Evolutionary conservation across 495 filamentous ascomycete genomes (phyloP).

Genomic region (Astrothelium macrocarpum): DNA sequence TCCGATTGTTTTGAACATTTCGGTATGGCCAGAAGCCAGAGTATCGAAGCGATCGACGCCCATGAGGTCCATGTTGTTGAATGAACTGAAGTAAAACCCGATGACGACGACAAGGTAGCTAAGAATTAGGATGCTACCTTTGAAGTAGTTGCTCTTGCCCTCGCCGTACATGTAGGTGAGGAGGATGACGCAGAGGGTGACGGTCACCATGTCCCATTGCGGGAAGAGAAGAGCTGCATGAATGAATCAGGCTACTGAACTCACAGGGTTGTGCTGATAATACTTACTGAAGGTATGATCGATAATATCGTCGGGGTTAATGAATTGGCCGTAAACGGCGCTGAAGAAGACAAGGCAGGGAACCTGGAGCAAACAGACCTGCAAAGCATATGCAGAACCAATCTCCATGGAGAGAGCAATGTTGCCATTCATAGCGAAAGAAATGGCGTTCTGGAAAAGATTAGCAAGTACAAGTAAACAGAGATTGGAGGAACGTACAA

Average conservation of each 20-base stretch:
- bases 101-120: conserved; percentile 88
- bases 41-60: conserved; percentile 55
- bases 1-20: conserved; percentile 47
- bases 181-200: conserved; percentile 94
- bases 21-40: conserved; percentile 40
- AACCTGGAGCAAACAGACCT: conserved; percentile 95
- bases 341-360: conserved; percentile 88
- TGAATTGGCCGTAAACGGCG: conserved; percentile 46
- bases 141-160: conserved; percentile 92
- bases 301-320: conserved; percentile 49
- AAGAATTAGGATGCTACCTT: conserved; percentile 85
- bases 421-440: conserved; percentile 99
- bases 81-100: conserved; percentile 83
- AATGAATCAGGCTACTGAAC: conserved; percentile 10
- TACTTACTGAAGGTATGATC: conserved; percentile 70
- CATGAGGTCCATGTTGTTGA: conserved; percentile 48
- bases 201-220: conserved; percentile 98
- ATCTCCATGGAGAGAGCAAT: conserved; percentile 99
- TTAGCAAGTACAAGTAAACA: conserved; percentile 2
- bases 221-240: conserved; percentile 77
- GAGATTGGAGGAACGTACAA: conserved; percentile 47
- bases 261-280: not conserved
- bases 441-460: conserved; percentile 75
- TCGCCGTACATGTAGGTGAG: conserved; percentile 97
- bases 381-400: conserved; percentile 90